These are phyloP conservation scores for Penicillium capsulatum DNA, from an alignment of 2,329 filamentous ascomycete genomes.

Conservation along the genomic window DNA sequence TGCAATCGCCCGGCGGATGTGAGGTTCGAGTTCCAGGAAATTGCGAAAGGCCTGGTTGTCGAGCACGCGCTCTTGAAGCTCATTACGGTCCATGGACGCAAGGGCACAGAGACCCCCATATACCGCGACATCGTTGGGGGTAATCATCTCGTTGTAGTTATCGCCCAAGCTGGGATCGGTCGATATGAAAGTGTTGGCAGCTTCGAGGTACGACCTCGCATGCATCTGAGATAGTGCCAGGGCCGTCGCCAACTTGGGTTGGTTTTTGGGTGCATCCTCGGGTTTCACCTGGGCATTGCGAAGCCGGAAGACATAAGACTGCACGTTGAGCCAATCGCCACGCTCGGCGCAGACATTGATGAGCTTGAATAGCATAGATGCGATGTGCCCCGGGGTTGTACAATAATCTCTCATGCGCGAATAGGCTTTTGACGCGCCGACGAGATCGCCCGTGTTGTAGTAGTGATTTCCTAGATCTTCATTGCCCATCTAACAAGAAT, in stretches of 20 bases:
- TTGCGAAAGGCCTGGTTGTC: constrained; percentile 76
- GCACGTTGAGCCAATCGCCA: constrained; percentile 69
- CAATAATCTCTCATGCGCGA: constrained; percentile 86
- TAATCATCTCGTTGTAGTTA: constrained; percentile 67
- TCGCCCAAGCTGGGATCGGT: constrained; percentile 56
- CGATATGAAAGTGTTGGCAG: constrained; percentile 67
- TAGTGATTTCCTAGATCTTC: constrained; percentile 85
- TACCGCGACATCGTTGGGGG: constrained; percentile 81
- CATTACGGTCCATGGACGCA: constrained; percentile 76
- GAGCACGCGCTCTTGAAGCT: constrained; percentile 71
- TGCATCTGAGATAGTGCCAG: constrained; percentile 61
- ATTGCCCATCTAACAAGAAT: constrained; percentile 70
- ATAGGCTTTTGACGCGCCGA: constrained; percentile 71
- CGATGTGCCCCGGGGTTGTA: constrained; percentile 74
- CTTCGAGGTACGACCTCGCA: constrained; percentile 56
- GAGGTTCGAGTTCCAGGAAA: constrained; percentile 88
- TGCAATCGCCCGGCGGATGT: constrained; percentile 84
- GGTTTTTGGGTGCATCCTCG: constrained; percentile 55
- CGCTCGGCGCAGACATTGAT: constrained; percentile 72
- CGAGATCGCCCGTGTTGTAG: constrained; percentile 70
- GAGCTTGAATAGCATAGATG: constrained; percentile 75
- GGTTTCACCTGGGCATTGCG: constrained; percentile 51
- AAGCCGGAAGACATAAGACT: constrained; percentile 56
- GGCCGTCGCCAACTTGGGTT: constrained; percentile 62
- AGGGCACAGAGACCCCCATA: constrained; percentile 89